These are phyloP conservation scores for Cicer pinnatifidum DNA, from an alignment of 306 rosid genomes.

Conservation along the genomic window DNA sequence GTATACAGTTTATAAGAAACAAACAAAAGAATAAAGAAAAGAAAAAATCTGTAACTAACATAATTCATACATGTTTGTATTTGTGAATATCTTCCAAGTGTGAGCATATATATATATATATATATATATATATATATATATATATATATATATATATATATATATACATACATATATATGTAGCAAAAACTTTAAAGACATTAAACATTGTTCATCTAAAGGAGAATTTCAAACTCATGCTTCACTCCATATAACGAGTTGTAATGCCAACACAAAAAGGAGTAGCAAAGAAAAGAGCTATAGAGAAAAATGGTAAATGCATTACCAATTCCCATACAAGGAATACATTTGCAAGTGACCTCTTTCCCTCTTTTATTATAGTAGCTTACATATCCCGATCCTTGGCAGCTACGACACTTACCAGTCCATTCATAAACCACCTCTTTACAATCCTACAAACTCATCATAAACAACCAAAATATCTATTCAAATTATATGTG, in stretches of 20 bases:
- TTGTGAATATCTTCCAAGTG: background rate
- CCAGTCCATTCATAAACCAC: slow-evolving; percentile 99
- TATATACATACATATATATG: too few relatives aligned
- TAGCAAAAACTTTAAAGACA: background rate
- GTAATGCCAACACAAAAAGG: background rate
- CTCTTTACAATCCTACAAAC: slow-evolving; percentile 87
- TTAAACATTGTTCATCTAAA: background rate
- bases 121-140: background rate
- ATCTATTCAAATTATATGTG: slow-evolving; percentile 15
- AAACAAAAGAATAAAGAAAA: background rate
- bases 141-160: background rate
- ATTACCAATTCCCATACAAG: slow-evolving; percentile 97
- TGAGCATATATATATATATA: background rate
- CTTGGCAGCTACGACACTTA: slow-evolving; percentile 91
- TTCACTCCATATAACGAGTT: background rate
- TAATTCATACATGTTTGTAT: background rate
- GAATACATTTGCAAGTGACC: slow-evolving; percentile 82
- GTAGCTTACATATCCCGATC: slow-evolving; percentile 82
- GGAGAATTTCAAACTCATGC: background rate
- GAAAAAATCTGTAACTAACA: background rate
- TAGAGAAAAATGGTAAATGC: slow-evolving; percentile 30
- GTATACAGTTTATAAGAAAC: background rate
- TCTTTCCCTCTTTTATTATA: slow-evolving; percentile 80
- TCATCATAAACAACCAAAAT: background rate
- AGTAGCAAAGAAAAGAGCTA: background rate